Percentiles rank a stretch among this genome's conserved stretches.
Conservation (phyloP, 129 eudicot species). For the Cynara cardunculus region DNA sequence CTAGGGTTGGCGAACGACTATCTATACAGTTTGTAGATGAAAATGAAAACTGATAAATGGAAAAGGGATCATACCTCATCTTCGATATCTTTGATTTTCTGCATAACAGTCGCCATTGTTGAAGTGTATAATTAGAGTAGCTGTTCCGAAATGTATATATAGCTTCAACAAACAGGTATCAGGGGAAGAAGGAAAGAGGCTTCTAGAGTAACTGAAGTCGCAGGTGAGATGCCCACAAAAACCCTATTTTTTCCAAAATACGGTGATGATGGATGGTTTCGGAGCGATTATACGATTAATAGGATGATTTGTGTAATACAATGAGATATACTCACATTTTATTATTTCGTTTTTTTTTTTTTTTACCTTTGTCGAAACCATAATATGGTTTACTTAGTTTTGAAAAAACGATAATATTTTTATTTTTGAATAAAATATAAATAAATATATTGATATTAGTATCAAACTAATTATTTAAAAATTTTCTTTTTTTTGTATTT, state of each 20-base stretch:
- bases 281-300: too few relatives aligned
- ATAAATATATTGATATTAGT: too few relatives aligned
- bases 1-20: conserved; percentile 24
- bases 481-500: too few relatives aligned
- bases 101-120: conserved; percentile 97
- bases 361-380: too few relatives aligned
- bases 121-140: not conserved
- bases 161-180: not conserved
- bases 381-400: too few relatives aligned
- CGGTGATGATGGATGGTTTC: not conserved
- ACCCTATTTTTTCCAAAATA: conserved; percentile 25
- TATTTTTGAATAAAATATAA: too few relatives aligned
- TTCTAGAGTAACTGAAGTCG: conserved; percentile 24
- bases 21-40: not conserved
- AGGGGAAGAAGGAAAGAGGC: conserved; percentile 21
- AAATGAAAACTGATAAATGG: not conserved
- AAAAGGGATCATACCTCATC: conserved; percentile 66
- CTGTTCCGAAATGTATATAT: not conserved
- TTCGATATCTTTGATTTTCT: conserved; percentile 98
- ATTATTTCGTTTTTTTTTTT: too few relatives aligned
- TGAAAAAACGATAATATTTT: too few relatives aligned
- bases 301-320: too few relatives aligned
- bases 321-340: too few relatives aligned
- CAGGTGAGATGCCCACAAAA: conserved; percentile 9
- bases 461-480: too few relatives aligned